Percentiles rank a stretch among this genome's conserved stretches.
Evolutionary conservation across 2,329 filamentous ascomycete genomes (phyloP).

Genomic region (Aspergillus vadensis): DNA sequence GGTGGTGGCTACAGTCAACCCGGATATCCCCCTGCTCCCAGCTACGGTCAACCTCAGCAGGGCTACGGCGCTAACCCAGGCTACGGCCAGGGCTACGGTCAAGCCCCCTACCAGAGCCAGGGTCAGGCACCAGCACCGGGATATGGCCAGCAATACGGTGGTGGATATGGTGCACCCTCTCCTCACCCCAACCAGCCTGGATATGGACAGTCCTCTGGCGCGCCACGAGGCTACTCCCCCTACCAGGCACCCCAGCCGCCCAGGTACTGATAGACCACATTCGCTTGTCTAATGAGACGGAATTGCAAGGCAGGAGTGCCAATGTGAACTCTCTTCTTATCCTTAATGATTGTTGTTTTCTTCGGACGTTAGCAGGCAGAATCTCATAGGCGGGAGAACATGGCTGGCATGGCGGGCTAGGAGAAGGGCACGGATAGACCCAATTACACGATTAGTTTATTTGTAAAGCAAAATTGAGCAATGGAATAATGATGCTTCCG

Average conservation of each 20-base stretch:
- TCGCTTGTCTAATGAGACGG: no score
- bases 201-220: slow-evolving; percentile 17
- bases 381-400: neutral
- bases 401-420: neutral
- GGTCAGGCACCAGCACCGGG: slow-evolving; percentile 18
- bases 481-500: neutral
- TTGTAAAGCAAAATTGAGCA: neutral
- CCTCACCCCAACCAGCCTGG: slow-evolving; percentile 19
- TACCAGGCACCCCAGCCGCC: slow-evolving; percentile 27
- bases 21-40: slow-evolving; percentile 26
- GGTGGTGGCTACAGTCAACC: slow-evolving; percentile 34
- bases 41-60: slow-evolving; percentile 26
- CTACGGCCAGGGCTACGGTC: slow-evolving; percentile 11
- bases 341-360: neutral
- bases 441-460: neutral
- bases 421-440: neutral
- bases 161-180: slow-evolving; percentile 26
- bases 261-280: slow-evolving; percentile 19
- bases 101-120: slow-evolving; percentile 14
- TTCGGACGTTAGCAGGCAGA: no score
- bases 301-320: no score
- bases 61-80: slow-evolving; percentile 20
- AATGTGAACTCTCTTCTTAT: no score
- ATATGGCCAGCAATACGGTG: slow-evolving; percentile 27
- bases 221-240: slow-evolving; percentile 22